Base-by-base conservation (phyloP, 768 basidiomycete genomes). In the Rhodosporidiobolus odoratus region DNA sequence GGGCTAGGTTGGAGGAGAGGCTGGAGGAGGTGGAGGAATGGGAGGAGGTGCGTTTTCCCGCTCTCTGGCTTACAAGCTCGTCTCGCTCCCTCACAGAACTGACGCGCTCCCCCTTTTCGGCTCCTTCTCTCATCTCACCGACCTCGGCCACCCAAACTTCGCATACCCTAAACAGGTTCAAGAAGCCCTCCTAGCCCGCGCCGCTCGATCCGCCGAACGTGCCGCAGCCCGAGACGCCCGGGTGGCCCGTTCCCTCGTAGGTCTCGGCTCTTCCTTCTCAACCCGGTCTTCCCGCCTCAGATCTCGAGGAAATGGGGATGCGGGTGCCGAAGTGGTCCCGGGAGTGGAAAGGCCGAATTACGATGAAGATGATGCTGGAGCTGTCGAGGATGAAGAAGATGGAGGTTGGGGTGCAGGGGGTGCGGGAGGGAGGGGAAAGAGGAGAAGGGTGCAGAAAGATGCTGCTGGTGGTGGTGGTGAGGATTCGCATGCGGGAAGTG, bases 21-120 rank as follows among this genome's bases (percentile, higher is more conserved):
- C 34, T 67, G 15, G n/a, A n/a, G 25, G 58, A 63, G 10, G 23
- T 72, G 3, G n/a, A 16, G 2, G 35, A 54, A 48, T 66, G 27
- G 41, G 65, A 72, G 4, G 57, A 67, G 56, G 70, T 67, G 35
- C 50, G 64, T 47, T 8, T n/a, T n/a, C n/a, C n/a, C n/a, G n/a
- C n/a, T n/a, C n/a, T n/a, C n/a, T n/a, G n/a, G n/a, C n/a, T n/a
- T n/a, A n/a, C n/a, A n/a, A n/a, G n/a, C n/a, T n/a, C n/a, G n/a
- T n/a, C n/a, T n/a, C n/a, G n/a, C n/a, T n/a, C n/a, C n/a, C n/a
- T n/a, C n/a, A n/a, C n/a, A n/a, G n/a, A n/a, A n/a, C n/a, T 32
- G 16, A 6, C 32, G 25, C 21, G 21, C 40, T 56, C 32, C 32
- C 53, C 12, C 27, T 45, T n/a, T 34, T 30, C 21, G 4, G 43